Evolutionary conservation across 768 basidiomycete genomes (phyloP).

Genomic region (Collybia mongolica): DNA sequence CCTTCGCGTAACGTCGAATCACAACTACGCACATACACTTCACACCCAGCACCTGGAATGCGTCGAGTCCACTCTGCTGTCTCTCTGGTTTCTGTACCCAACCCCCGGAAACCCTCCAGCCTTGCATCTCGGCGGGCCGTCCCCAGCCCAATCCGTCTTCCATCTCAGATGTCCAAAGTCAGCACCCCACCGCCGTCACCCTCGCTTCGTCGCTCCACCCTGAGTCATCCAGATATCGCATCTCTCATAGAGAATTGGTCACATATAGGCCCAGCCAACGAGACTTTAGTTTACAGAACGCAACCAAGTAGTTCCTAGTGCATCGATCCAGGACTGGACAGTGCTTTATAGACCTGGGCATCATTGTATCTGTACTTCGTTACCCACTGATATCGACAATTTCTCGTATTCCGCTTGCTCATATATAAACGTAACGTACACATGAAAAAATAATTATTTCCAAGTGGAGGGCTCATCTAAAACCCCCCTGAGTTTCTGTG

Average conservation of each 20-base stretch:
- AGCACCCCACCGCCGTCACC: slow-evolving; percentile 42
- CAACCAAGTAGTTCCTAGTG: slow-evolving; percentile 7
- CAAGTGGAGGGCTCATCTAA: slow-evolving; percentile 1
- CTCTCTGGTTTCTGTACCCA: slow-evolving; percentile 25
- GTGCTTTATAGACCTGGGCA: background rate
- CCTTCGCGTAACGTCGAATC: slow-evolving; percentile 9
- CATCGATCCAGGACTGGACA: background rate
- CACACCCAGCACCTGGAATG: slow-evolving; percentile 15
- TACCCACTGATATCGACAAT: slow-evolving; percentile 3
- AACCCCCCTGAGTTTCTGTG: slow-evolving; percentile 5
- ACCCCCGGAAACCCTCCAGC: slow-evolving; percentile 5
- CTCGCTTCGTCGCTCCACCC: slow-evolving; percentile 41
- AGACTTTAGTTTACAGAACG: slow-evolving; percentile 47
- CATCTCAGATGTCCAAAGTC: slow-evolving; percentile 33
- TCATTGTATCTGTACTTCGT: too few species aligned
- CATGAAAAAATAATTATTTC: background rate
- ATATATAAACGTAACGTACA: slow-evolving; percentile 6
- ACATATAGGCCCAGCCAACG: slow-evolving; percentile 55
- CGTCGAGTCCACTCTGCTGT: slow-evolving; percentile 34
- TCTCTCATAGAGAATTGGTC: slow-evolving; percentile 61
- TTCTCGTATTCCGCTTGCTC: too few species aligned
- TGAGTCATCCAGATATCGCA: slow-evolving; percentile 58
- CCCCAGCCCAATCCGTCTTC: slow-evolving; percentile 18
- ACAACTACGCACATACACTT: slow-evolving; percentile 2
- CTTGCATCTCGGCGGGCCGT: slow-evolving; percentile 9